These are phyloP conservation scores for Tripidium arundinaceum DNA, from an alignment of 202 grass and related monocot genomes.

Conservation along the genomic window DNA sequence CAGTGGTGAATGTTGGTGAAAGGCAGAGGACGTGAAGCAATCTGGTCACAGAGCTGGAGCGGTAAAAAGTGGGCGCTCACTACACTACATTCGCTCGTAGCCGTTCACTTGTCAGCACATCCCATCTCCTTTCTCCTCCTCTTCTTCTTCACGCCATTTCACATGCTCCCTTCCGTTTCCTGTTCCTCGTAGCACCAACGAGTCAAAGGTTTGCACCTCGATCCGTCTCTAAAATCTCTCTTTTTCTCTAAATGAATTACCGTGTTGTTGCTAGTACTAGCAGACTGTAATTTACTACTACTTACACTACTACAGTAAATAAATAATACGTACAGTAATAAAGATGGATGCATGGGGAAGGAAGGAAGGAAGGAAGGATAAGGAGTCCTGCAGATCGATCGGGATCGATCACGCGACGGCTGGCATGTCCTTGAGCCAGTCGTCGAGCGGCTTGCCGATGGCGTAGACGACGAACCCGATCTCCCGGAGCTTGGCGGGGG, in stretches of 20 bases:
- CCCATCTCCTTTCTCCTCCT: background rate
- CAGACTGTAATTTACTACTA: background rate
- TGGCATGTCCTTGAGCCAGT: slow-evolving; percentile 77
- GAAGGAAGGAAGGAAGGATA: too few species aligned
- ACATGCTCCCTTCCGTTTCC: background rate
- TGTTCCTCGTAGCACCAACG: background rate
- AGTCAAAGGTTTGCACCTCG: slow-evolving; percentile 8
- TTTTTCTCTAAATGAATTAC: background rate
- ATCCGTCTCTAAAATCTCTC: background rate
- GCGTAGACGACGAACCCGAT: slow-evolving; percentile 91
- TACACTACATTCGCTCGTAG: slow-evolving; percentile 24
- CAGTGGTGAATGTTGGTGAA: background rate
- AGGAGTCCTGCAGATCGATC: background rate
- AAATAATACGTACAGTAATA: too few species aligned
- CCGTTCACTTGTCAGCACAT: slow-evolving; percentile 3
- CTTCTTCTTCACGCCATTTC: background rate
- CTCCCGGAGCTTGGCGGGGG: slow-evolving; percentile 59
- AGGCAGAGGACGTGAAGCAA: background rate
- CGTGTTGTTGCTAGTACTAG: background rate
- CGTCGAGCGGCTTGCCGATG: slow-evolving; percentile 82
- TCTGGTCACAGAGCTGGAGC: background rate
- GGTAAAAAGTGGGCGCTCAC: slow-evolving; percentile 21
- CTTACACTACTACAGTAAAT: too few species aligned
- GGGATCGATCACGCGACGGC: slow-evolving; percentile 26
- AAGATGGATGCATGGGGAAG: background rate